These are phyloP conservation scores for Suillus luteus DNA, from an alignment of 768 basidiomycete species.

Conservation along the genomic window DNA sequence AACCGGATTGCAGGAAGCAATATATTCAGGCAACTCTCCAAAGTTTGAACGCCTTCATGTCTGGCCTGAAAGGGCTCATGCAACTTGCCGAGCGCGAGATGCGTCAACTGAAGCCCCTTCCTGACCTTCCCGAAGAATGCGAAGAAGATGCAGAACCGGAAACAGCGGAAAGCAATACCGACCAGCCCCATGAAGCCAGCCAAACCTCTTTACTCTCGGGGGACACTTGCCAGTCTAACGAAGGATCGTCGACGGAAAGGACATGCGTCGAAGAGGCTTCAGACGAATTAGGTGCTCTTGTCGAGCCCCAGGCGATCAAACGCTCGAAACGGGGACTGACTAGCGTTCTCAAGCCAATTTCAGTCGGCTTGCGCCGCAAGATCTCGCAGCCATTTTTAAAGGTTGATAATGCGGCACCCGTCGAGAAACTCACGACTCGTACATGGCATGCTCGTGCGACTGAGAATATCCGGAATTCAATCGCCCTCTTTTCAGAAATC, in stretches of 20 bases:
- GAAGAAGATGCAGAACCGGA: not conserved
- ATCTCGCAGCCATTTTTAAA: constrained; percentile 12
- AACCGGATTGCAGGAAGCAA: constrained; percentile 12
- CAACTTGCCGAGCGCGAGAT: constrained; percentile 31
- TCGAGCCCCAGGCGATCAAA: not conserved
- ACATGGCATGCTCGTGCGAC: constrained; percentile 29
- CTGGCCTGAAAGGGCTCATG: constrained; percentile 35
- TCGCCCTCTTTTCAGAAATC: constrained; percentile 31
- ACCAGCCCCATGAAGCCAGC: too few species aligned
- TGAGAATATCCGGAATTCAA: constrained; percentile 27
- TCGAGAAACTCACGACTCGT: constrained; percentile 1
- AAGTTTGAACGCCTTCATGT: constrained; percentile 34
- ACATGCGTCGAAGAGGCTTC: constrained; percentile 4
- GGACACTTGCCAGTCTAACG: not conserved
- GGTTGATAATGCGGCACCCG: not conserved
- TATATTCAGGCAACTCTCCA: constrained; percentile 25
- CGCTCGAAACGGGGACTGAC: constrained; percentile 18
- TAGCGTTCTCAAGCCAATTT: constrained; percentile 20
- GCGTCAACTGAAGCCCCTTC: constrained; percentile 30
- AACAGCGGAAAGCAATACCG: not conserved
- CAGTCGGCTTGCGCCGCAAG: constrained; percentile 14
- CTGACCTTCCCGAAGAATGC: constrained; percentile 21
- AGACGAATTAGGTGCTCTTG: constrained; percentile 4
- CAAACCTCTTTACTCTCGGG: not conserved
- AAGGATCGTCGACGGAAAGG: constrained; percentile 2